Percentiles rank a stretch among this genome's conserved stretches.
Conservation (phyloP, 1,284 basidiomycete genomes). For the Paramarasmius palmivorus region DNA sequence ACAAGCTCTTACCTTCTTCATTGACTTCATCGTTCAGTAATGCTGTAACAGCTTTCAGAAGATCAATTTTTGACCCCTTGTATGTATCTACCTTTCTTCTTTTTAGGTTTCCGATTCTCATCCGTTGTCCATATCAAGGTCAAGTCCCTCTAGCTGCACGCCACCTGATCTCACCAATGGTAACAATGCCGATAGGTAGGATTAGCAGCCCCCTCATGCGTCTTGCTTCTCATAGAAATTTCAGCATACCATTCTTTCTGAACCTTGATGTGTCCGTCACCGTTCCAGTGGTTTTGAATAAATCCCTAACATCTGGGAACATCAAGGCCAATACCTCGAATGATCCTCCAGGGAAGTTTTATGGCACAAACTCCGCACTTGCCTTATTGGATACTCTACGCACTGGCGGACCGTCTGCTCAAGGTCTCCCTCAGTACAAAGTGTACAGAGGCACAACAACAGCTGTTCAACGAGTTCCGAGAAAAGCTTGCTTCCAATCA, state of each 20-base stretch:
- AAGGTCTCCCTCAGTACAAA: constrained; percentile 37
- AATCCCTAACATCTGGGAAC: constrained; percentile 31
- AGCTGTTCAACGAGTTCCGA: constrained; percentile 44
- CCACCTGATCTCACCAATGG: background rate
- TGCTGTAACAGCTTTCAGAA: constrained; percentile 26
- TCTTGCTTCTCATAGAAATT: background rate
- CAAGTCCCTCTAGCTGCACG: constrained; percentile 28
- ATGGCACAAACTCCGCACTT: constrained; percentile 40
- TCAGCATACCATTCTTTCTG: constrained; percentile 32
- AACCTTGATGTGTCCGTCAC: constrained; percentile 41
- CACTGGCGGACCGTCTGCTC: constrained; percentile 49
- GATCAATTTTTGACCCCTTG: constrained; percentile 57
- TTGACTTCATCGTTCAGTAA: constrained; percentile 17
- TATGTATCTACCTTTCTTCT: constrained; percentile 29
- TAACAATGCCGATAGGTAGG: background rate
- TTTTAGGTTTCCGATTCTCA: constrained; percentile 7
- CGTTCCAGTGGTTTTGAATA: constrained; percentile 44
- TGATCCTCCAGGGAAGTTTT: constrained; percentile 57
- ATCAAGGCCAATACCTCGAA: constrained; percentile 34
- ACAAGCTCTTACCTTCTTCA: constrained; percentile 44
- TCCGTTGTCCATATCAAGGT: constrained; percentile 25
- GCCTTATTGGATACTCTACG: constrained; percentile 50
- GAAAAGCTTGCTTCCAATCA: constrained; percentile 47
- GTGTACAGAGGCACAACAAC: constrained; percentile 39
- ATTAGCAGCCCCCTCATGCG: background rate